A percentile compares a stretch with the other conserved stretches of the same genome.
Evolutionary conservation across 805 yeast species (phyloP).

Genomic region (Soucietia sequanensis): DNA sequence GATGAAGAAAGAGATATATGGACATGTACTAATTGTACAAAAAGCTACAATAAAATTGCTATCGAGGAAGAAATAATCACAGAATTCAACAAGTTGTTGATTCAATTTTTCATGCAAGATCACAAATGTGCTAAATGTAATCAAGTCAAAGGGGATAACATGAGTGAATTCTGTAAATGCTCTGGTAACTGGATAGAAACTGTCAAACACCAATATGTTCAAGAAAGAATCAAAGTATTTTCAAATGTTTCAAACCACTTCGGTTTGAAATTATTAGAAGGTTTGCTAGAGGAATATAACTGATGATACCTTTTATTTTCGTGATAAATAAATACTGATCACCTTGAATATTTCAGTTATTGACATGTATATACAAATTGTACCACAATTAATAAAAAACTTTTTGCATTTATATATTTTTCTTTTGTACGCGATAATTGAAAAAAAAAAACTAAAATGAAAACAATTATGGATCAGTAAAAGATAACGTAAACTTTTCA

Average conservation of each 20-base stretch:
- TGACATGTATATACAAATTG: not conserved
- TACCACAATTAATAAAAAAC: not conserved
- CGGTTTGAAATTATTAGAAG: slow-evolving; percentile 55
- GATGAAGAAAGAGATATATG: slow-evolving; percentile 54
- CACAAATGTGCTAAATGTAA: slow-evolving; percentile 77
- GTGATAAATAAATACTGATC: too few species aligned
- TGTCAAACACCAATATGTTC: slow-evolving; percentile 43
- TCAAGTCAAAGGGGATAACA: slow-evolving; percentile 59
- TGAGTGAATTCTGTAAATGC: slow-evolving; percentile 77
- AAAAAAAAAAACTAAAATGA: too few species aligned
- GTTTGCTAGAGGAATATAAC: slow-evolving; percentile 25
- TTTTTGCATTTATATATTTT: not conserved
- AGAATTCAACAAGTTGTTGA: slow-evolving; percentile 53
- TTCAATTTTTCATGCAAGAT: slow-evolving; percentile 76
- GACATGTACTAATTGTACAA: slow-evolving; percentile 67
- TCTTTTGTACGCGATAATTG: too few species aligned
- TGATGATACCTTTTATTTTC: too few species aligned
- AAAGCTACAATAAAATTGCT: slow-evolving; percentile 59
- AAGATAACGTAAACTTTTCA: too few species aligned
- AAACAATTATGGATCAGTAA: too few species aligned
- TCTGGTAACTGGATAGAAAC: slow-evolving; percentile 83
- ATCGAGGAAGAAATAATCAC: slow-evolving; percentile 79
- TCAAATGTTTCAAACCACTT: slow-evolving; percentile 58
- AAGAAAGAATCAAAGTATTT: slow-evolving; percentile 47
- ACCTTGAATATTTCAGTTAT: too few species aligned